Percentiles rank a stretch among this genome's conserved stretches.
These are phyloP conservation scores for Cardamine resedifolia DNA, from an alignment of 345 rosid species.

Conservation along the genomic window DNA sequence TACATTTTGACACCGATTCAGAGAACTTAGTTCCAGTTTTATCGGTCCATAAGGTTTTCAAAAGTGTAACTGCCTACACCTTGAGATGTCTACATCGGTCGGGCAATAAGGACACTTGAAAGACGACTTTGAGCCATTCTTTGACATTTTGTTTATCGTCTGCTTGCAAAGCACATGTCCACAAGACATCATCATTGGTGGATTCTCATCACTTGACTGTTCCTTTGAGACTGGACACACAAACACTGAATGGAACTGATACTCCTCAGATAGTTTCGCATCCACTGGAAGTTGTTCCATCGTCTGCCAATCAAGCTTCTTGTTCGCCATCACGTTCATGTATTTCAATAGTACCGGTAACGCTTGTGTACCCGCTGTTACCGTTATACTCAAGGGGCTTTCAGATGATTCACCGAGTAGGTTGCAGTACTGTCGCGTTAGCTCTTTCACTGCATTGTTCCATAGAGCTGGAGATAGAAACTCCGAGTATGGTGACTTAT, in stretches of 20 bases:
- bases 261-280: constrained; percentile 56
- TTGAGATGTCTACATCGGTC: constrained; percentile 49
- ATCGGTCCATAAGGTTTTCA: neutral
- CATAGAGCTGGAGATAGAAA: constrained; percentile 53
- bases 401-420: constrained; percentile 57
- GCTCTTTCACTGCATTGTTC: constrained; percentile 54
- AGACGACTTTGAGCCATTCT: constrained; percentile 51
- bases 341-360: constrained; percentile 71
- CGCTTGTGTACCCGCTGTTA: constrained; percentile 65
- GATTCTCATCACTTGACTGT: constrained; percentile 70
- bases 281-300: constrained; percentile 75
- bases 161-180: constrained; percentile 83
- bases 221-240: constrained; percentile 81
- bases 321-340: constrained; percentile 64
- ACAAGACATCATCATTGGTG: constrained; percentile 77
- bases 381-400: constrained; percentile 57
- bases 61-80: constrained; percentile 59
- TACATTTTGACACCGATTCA: constrained; percentile 28
- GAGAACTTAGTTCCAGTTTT: constrained; percentile 12
- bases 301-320: constrained; percentile 64
- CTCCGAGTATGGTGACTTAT: constrained; percentile 52
- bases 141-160: constrained; percentile 73
- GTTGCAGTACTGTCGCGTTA: constrained; percentile 68
- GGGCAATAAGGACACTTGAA: constrained; percentile 88
- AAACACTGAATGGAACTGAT: constrained; percentile 72